Evolutionary conservation across 108 stramenopile species (phyloP).

Genomic region (Nitzschia inconspicua): DNA sequence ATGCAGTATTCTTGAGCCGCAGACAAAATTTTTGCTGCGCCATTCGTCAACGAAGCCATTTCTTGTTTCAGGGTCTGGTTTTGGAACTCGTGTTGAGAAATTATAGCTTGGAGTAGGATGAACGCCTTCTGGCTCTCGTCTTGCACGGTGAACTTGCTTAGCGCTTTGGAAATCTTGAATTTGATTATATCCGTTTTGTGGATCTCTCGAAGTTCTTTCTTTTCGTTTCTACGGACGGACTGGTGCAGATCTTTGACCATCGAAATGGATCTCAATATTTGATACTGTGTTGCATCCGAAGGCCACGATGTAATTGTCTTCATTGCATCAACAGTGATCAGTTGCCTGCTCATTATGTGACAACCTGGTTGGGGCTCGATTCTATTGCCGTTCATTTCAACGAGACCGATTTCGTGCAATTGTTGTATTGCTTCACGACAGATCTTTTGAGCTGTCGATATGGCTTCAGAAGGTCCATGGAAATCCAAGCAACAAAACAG

Average conservation of each 20-base stretch:
- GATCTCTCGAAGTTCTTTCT: constrained; percentile 73
- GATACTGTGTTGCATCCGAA: constrained; percentile 47
- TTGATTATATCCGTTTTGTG: constrained; percentile 57
- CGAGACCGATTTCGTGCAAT: constrained; percentile 4
- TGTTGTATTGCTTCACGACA: background rate
- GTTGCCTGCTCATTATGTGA: constrained; percentile 73
- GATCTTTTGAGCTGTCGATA: constrained; percentile 1
- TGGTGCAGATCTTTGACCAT: constrained; percentile 58
- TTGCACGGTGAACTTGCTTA: constrained; percentile 75
- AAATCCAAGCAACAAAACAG: too few species aligned
- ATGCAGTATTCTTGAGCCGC: constrained; percentile 74
- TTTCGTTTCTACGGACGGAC: constrained; percentile 71
- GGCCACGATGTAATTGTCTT: constrained; percentile 60
- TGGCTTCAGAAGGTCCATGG: background rate
- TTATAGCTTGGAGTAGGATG: constrained; percentile 76
- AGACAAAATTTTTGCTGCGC: constrained; percentile 60
- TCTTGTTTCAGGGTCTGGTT: constrained; percentile 70
- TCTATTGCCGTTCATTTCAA: background rate
- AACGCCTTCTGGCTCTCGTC: constrained; percentile 74
- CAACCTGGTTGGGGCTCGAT: constrained; percentile 44
- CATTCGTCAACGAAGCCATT: constrained; percentile 53
- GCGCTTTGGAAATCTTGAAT: constrained; percentile 71
- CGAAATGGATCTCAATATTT: constrained; percentile 63
- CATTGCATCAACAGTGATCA: constrained; percentile 72
- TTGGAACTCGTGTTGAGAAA: constrained; percentile 56